phyloP scores from a whole-genome alignment of 139 green algal genomes.

The Pleodorina starrii region DNA sequence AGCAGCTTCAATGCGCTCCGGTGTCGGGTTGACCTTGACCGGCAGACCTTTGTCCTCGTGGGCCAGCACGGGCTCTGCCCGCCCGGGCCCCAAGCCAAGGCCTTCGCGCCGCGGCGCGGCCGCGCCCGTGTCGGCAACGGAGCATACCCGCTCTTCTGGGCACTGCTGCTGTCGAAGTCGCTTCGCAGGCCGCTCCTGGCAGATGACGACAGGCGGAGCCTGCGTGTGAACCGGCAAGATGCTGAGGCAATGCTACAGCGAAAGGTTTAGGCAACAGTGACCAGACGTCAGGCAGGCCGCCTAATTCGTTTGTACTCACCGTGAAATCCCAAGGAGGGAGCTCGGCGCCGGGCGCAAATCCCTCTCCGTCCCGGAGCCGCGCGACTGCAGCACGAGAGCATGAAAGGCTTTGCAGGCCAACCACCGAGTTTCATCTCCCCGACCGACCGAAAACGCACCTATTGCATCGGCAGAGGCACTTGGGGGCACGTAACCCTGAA shows the following conservation, averaged over 20 bases:
- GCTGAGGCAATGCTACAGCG: slow-evolving; percentile 32
- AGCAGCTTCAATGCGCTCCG: background rate
- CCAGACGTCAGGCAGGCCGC: background rate
- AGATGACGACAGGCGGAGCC: background rate
- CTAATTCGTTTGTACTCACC: background rate
- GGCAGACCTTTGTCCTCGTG: too few relatives aligned
- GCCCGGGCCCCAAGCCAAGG: background rate
- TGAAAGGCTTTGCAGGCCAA: slow-evolving; percentile 15
- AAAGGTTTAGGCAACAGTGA: background rate
- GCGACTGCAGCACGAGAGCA: slow-evolving; percentile 32
- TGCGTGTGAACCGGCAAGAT: background rate
- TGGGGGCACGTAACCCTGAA: slow-evolving; percentile 33
- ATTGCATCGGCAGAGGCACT: slow-evolving; percentile 11
- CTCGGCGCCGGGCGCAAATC: slow-evolving; percentile 24
- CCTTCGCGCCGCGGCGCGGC: background rate
- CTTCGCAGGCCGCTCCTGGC: slow-evolving; percentile 18
- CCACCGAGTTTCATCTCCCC: background rate
- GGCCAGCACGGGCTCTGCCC: too few relatives aligned
- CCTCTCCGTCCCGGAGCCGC: slow-evolving; percentile 40
- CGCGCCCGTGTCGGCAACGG: background rate
- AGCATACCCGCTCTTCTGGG: background rate
- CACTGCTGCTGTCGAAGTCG: background rate
- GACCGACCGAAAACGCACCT: background rate
- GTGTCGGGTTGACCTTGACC: too few relatives aligned
- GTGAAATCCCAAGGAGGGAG: slow-evolving; percentile 27